Base-by-base conservation (phyloP, 202 grass and related monocot genomes). In the Setaria italica region DNA sequence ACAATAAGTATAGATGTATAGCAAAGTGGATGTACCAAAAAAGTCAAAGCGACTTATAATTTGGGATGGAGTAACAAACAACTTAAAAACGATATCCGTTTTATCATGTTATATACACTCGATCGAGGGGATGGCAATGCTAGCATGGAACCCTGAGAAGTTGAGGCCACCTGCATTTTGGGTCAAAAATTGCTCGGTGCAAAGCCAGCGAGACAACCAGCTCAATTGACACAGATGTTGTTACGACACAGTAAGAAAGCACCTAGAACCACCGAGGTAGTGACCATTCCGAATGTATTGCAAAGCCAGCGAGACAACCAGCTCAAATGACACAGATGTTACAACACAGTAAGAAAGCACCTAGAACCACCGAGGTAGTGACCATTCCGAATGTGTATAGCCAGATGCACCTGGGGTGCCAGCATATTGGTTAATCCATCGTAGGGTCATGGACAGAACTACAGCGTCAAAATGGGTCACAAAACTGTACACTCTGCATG, bases 401-500 rank as follows among this genome's bases (percentile, higher is more conserved):
- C 11, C 46, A 70, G 51, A 51, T 67, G 49, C 21, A 49, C 25
- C 32, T 11, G 13, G 48, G 72, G 50, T 75, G 70, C 32, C 55
- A 70, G 48, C 49, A 7, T 32, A 9, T 69, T 78, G 19, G 33
- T 49, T 41, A 9, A 50, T 70, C 62, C 34, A 5, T 29, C 21
- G 11, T 71, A 15, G 34, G n/a, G 11, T 51, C 43, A 32, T 30
- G 39, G 20, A 32, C 49, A 32, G 50, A 21, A 74, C 50, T 78
- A 78, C 51, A 9, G 32, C 4, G 3, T 35, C 29, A 74, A 86
- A 59, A 76, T 81, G 64, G 60, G 10, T 19, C 39, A 82, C 16
- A 80, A 69, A 82, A 83, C 77, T 42, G 69, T 71, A 80, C 14
- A 29, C 12, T 14, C 62, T 19, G 64, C 42, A 30, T 46, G 56